Evolutionary conservation across 2,329 filamentous ascomycete genomes (phyloP).

Genomic region (Aspergillus ibericus): DNA sequence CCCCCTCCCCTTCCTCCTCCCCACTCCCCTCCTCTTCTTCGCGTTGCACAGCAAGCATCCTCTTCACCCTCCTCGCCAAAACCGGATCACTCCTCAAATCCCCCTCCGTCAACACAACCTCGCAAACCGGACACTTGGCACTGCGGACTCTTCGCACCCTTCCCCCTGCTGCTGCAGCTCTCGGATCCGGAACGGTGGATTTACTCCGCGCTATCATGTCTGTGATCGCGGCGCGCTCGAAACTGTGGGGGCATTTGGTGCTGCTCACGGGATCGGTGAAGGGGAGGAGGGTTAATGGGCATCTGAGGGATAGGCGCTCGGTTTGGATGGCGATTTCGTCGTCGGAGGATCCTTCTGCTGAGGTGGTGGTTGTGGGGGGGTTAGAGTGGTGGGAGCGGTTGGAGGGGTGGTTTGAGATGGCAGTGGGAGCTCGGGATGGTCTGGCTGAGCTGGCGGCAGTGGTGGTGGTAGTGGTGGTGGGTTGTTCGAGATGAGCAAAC

Average conservation of each 20-base stretch:
- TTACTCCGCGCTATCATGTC: slow-evolving; percentile 43
- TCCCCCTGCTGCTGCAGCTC: slow-evolving; percentile 20
- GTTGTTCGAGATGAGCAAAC: slow-evolving; percentile 57
- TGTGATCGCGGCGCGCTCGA: slow-evolving; percentile 49
- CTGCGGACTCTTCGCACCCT: slow-evolving; percentile 24
- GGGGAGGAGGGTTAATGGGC: slow-evolving; percentile 48
- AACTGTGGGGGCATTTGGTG: slow-evolving; percentile 52
- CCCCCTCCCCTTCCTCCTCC: not conserved
- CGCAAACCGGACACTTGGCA: slow-evolving; percentile 47
- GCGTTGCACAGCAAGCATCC: slow-evolving; percentile 26
- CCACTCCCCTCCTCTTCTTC: not conserved
- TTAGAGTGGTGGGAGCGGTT: slow-evolving; percentile 21
- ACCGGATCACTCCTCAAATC: slow-evolving; percentile 45
- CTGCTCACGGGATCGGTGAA: slow-evolving; percentile 51
- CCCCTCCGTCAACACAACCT: slow-evolving; percentile 33
- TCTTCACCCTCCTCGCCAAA: slow-evolving; percentile 39
- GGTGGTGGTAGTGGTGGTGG: not conserved
- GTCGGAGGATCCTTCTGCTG: slow-evolving; percentile 28
- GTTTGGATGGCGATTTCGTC: slow-evolving; percentile 49
- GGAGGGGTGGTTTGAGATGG: not conserved
- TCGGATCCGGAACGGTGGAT: slow-evolving; percentile 23
- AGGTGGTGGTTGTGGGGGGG: slow-evolving; percentile 25
- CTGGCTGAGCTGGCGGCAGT: not conserved
- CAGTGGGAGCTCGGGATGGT: not conserved
- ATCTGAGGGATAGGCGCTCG: slow-evolving; percentile 48